Evolutionary conservation across 2,329 filamentous ascomycete genomes (phyloP), one percentile per base, ranked within the genome.

Genomic region (Botrytis fabae): DNA sequence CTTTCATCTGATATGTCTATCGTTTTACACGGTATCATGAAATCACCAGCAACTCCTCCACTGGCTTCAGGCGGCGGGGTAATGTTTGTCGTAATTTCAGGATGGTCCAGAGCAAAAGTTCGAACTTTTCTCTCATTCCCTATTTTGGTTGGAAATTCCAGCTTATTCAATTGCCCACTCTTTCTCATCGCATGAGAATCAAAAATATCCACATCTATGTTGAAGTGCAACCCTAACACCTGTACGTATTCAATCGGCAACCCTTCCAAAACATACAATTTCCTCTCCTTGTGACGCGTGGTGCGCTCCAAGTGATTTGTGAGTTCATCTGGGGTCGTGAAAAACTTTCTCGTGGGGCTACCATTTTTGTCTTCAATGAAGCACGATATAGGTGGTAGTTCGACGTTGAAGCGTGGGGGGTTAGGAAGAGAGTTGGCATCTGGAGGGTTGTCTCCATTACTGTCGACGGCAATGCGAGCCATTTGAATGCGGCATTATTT

Each of bases 181-280:
- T 32, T 66, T 57, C 70, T 51, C 61, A 46, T 59, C 5, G 38
- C 61, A 57, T 71, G 61, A 2, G 48, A 71, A 46, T 66, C 61
- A 57, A 66, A 71, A 46, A 66, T 46, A 35, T 65, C 38, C 28
- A 60, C 38, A 59, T 71, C 61, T 2, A 66, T 16, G 57, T 66
- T 35, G 51, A 66, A 71, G 65, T 66, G 61, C 8, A 12, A 35
- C 1, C 70, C 62, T 6, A 71, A 59, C 2, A 46, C 40, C 9
- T 66, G 61, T 4, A 66, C 70, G 66, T 46, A 66, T 28, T 60
- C 48, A 20, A 66, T n/a, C 22, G 70, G 61, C 16, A 71, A 28
- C 1, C 61, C 70, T 59, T 71, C 60, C 25, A 71, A 18, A 38
- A 66, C 35, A 22, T 66, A 71, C 14, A 71, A 16, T 28, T 25